phyloP scores from a whole-genome alignment of 768 basidiomycete species.

The Daedaleopsis nitida region DNA sequence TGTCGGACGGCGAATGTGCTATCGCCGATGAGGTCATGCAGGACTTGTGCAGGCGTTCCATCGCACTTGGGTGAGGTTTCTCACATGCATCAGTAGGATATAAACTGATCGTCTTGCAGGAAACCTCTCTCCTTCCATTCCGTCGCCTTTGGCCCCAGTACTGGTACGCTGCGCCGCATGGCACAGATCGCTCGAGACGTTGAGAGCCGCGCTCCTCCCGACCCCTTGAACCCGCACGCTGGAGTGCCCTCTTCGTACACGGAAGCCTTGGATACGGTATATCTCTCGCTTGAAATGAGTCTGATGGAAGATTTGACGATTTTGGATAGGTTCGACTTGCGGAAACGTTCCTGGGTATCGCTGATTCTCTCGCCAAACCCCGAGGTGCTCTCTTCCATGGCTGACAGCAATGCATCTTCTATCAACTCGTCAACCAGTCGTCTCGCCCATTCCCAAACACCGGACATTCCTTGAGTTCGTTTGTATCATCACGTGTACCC shows the following conservation, averaged over 20 bases:
- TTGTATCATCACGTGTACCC: too few relatives aligned
- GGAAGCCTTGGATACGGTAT: slow-evolving; percentile 55
- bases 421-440: too few relatives aligned
- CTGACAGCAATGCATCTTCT: neutral
- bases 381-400: slow-evolving; percentile 46
- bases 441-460: too few relatives aligned
- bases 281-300: too few relatives aligned
- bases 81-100: neutral
- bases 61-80: slow-evolving; percentile 44
- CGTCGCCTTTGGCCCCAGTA: slow-evolving; percentile 52
- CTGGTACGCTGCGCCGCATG: slow-evolving; percentile 47
- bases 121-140: slow-evolving; percentile 60
- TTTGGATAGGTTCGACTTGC: slow-evolving; percentile 55
- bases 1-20: slow-evolving; percentile 55
- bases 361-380: slow-evolving; percentile 58
- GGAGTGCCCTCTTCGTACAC: slow-evolving; percentile 48
- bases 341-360: slow-evolving; percentile 59
- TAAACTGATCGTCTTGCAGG: slow-evolving; percentile 30
- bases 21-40: slow-evolving; percentile 40
- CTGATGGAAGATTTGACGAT: too few relatives aligned
- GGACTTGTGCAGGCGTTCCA: slow-evolving; percentile 43
- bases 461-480: too few relatives aligned
- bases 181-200: slow-evolving; percentile 50
- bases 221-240: slow-evolving; percentile 36
- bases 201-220: slow-evolving; percentile 45